Conservation (phyloP, 2,329 filamentous ascomycete genomes). For the Fusarium dimerum region DNA sequence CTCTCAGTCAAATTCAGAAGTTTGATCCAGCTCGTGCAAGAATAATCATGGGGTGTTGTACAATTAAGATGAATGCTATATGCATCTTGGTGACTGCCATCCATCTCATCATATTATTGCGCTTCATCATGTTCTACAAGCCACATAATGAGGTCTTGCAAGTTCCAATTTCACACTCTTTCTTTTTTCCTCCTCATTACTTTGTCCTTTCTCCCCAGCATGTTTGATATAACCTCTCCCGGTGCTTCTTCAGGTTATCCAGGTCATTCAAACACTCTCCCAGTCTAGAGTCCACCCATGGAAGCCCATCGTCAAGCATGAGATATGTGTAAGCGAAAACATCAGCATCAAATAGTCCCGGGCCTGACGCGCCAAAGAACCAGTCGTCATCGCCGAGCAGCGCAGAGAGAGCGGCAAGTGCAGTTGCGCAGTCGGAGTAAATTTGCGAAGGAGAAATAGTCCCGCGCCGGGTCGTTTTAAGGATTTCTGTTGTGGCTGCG, state of each 20-base stretch:
- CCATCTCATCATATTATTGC: no score
- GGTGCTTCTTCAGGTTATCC: constrained; percentile 59
- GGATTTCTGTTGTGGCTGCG: constrained; percentile 74
- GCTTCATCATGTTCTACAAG: no score
- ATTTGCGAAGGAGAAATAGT: constrained; percentile 38
- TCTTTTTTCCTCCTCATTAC: background rate
- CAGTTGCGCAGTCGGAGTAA: constrained; percentile 45
- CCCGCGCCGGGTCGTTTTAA: constrained; percentile 56
- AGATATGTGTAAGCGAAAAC: constrained; percentile 90
- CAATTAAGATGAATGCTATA: no score
- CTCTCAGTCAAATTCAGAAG: no score
- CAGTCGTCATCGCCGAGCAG: constrained; percentile 44
- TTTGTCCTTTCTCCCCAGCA: constrained; percentile 29
- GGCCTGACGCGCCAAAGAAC: constrained; percentile 53
- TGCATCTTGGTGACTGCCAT: background rate
- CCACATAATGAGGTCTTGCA: no score
- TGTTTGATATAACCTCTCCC: constrained; percentile 35
- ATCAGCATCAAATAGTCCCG: constrained; percentile 81
- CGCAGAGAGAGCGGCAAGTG: constrained; percentile 48
- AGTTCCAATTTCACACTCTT: background rate
- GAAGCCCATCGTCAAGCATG: constrained; percentile 64
- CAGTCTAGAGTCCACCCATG: constrained; percentile 66
- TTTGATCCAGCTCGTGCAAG: background rate
- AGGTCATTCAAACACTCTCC: constrained; percentile 56
- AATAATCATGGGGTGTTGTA: background rate